Base-by-base conservation (phyloP, 768 basidiomycete species). In the Cystobasidiopsis lactophilus region DNA sequence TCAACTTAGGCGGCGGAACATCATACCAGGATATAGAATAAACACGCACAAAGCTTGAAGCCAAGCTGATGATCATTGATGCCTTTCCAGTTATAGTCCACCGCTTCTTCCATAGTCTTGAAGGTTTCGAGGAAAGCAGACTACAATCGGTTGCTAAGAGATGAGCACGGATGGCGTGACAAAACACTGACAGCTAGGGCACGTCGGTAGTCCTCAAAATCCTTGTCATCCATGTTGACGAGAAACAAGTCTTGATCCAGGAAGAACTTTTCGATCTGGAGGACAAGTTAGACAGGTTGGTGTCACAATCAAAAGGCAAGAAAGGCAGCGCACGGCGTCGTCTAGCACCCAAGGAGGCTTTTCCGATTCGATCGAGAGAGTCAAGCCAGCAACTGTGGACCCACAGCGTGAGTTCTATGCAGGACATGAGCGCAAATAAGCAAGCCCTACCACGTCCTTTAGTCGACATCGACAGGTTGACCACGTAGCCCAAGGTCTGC, bases 401-500 rank as follows among this genome's bases (percentile, higher is more conserved):
- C 23, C 7, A 18, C 41, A 43, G 41, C 41, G 41, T 7, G 27
- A 9, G 41, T 43, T 7, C 19, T 18, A 26, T 43, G 27, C 11
- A 43, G 41, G 7, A 7, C 9, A 43, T 19, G 19, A 43, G 19
- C 41, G 23, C 27, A 43, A 9, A 18, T 26, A 19, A 26, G 7
- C 7, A 11, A 43, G 10, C 13, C 10, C 9, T 18, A 7, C 7
- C 9, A 7, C 23, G 23, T 4, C 14, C 23, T 7, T 9, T 9
- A 47, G 45, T 16, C 29, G 4, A 29, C 75, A 39, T 74, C 77
- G 2, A 74, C 70, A n/a, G 82, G 79, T 38, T 73, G 63, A 91
- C 88, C 40, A 91, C 73, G 64, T 98, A 96, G 4, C 91, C 91
- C 1, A 98, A 73, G 66, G 96, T 93, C 63, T 96, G 85, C 63